phyloP scores from a whole-genome alignment of 306 rosid species.

The Ceratonia siliqua region DNA sequence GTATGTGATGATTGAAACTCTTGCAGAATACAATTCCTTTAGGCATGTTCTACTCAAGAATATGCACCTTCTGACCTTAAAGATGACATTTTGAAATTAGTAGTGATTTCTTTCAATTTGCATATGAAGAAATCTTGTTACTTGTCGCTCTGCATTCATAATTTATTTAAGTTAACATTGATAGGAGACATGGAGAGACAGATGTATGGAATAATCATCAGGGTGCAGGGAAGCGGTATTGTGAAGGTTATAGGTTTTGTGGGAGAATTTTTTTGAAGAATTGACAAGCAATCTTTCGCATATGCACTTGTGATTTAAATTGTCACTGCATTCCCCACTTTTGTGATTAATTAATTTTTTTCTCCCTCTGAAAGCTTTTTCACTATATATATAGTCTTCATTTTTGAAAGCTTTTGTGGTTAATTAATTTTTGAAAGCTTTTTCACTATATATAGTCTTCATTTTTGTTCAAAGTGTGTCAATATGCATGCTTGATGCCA shows the following conservation, averaged over 20 bases:
- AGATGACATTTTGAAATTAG: conserved; percentile 79
- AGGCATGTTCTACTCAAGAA: too few species aligned
- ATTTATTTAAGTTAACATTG: background rate
- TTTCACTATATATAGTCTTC: conserved; percentile 16
- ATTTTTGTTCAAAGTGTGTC: background rate
- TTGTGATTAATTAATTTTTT: conserved; percentile 22
- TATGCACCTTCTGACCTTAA: conserved; percentile 96
- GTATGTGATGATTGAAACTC: background rate
- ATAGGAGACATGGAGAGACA: conserved; percentile 33
- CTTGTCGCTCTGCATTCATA: conserved; percentile 18
- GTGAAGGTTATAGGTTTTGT: conserved; percentile 26
- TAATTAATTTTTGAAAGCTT: conserved; percentile 18
- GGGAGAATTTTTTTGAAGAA: conserved; percentile 38
- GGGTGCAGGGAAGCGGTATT: conserved; percentile 20
- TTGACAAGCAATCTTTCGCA: conserved; percentile 28
- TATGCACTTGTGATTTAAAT: conserved; percentile 33
- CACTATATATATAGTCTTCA: too few species aligned
- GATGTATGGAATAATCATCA: background rate
- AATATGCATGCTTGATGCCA: conserved; percentile 18
- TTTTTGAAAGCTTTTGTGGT: too few species aligned
- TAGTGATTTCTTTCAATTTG: conserved; percentile 41
- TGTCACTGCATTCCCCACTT: conserved; percentile 26
- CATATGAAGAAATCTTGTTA: conserved; percentile 29
- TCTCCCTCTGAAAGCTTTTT: conserved; percentile 26
- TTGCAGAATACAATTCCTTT: too few species aligned